A percentile compares a stretch with the other conserved stretches of the same genome.
phyloP scores from a whole-genome alignment of 768 basidiomycete species.

The Mycena kentingensis region DNA sequence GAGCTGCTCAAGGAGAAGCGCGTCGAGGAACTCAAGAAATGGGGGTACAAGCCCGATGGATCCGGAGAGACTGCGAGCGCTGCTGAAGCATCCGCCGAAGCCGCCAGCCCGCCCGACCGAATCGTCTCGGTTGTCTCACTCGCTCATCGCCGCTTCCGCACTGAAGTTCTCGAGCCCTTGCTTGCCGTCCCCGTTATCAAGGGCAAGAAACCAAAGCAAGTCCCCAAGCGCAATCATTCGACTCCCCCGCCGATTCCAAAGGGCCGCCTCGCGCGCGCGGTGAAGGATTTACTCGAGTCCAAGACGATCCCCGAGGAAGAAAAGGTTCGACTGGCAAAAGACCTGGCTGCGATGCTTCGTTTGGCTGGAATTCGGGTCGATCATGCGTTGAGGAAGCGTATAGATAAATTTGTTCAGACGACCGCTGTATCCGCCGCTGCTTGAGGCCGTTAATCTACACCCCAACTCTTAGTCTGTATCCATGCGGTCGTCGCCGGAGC shows the following conservation, averaged over 20 bases:
- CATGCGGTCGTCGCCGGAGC: slow-evolving; percentile 58
- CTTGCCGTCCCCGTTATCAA: slow-evolving; percentile 68
- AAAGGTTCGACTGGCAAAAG: slow-evolving; percentile 46
- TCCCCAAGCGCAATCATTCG: slow-evolving; percentile 42
- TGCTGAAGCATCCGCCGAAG: slow-evolving; percentile 74
- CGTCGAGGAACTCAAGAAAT: slow-evolving; percentile 65
- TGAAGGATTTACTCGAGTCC: slow-evolving; percentile 63
- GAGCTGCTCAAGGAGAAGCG: slow-evolving; percentile 59
- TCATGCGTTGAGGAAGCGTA: slow-evolving; percentile 67
- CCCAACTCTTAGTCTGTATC: slow-evolving; percentile 63
- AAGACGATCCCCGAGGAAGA: slow-evolving; percentile 50
- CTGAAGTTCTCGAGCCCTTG: slow-evolving; percentile 70
- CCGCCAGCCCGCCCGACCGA: slow-evolving; percentile 68
- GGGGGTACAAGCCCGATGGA: slow-evolving; percentile 64
- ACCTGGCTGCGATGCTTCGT: slow-evolving; percentile 53
- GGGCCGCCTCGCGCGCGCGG: slow-evolving; percentile 68
- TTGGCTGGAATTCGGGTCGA: slow-evolving; percentile 59
- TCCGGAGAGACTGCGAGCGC: slow-evolving; percentile 47
- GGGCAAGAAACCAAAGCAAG: slow-evolving; percentile 55
- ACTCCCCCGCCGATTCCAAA: slow-evolving; percentile 52
- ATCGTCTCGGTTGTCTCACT: slow-evolving; percentile 64
- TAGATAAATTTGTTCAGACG: slow-evolving; percentile 57
- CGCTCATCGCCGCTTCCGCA: slow-evolving; percentile 71
- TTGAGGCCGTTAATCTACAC: not conserved
- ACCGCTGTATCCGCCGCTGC: not conserved